Conservation (phyloP, 192 early-diverging fungal genomes). For the Funneliformis geosporum region DNA sequence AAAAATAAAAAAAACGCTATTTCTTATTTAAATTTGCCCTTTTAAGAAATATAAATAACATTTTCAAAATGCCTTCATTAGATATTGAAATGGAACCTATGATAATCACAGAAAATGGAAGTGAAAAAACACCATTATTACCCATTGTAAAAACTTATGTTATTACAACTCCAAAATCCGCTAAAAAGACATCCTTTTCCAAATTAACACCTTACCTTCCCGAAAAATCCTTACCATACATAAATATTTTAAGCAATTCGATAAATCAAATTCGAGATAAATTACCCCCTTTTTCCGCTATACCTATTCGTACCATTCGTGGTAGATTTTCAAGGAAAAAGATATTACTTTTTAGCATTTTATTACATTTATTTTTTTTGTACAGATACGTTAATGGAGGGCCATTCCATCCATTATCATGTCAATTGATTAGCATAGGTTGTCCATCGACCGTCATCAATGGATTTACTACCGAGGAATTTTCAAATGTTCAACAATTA, state of each 20-base stretch:
- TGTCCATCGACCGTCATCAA: not conserved
- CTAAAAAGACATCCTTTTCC: not conserved
- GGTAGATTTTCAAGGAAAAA: not conserved
- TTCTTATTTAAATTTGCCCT: not conserved
- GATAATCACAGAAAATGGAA: not conserved
- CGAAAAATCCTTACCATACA: not conserved
- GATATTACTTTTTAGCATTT: not conserved
- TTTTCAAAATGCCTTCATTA: not conserved
- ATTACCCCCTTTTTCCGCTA: not conserved
- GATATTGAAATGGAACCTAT: not conserved
- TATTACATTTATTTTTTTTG: not conserved
- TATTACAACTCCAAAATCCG: not conserved
- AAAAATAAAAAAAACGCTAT: not conserved
- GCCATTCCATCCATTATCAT: slow-evolving; percentile 27
- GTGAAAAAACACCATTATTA: not conserved
- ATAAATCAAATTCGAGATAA: not conserved
- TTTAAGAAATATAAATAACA: not conserved
- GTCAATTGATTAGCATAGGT: slow-evolving; percentile 17
- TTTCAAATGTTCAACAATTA: slow-evolving; percentile 1
- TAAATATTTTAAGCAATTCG: not conserved
- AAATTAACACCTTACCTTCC: not conserved
- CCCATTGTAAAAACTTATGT: not conserved
- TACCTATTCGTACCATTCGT: too few relatives aligned
- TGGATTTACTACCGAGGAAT: slow-evolving; percentile 13
- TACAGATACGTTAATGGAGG: slow-evolving; percentile 10